Base-by-base conservation (phyloP, 75 land plant genomes). In the Sequoiadendron giganteum region DNA sequence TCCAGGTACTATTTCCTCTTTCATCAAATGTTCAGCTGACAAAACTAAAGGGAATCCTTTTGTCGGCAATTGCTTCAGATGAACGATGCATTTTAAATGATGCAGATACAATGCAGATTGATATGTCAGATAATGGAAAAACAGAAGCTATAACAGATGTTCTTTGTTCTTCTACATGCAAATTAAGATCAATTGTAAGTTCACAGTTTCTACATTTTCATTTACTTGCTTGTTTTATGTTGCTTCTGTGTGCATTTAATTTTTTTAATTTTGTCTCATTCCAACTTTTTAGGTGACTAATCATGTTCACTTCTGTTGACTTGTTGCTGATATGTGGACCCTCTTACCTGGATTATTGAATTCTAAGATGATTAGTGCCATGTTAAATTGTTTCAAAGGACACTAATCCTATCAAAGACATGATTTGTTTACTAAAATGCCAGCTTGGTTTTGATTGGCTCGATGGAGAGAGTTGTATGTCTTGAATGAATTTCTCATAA, bases 161-260 rank as follows among this genome's bases (percentile, higher is more conserved):
- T 48, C 40, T 89, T 86, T 49, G 90, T 89, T 76, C 42, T 61
- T 86, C 91, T 36, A 84, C 87, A 54, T 90, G 40, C 45, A 90
- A 90, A 86, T 52, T 90, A 73, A 91, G 92, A 83, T 75, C 90
- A 47, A 90, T 91, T 65, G 92, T 91, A 43, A 87, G 92, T 90
- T 28, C 28, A 30, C 40, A 47, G 32, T 87, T 16, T 45, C 14
- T 25, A 18, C 30, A n/a, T 42, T 45, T 82, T 3, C 25, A 39
- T 80, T 82, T 45, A 15, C 21, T 79, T 40, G 7, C n/a, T 82
- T 82, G 84, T 10, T 82, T 10, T 7, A 3, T 28, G 84, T 82
- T 28, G 10, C 43, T 9, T 21, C 21, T 78, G 43, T 16, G 18
- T 76, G 78, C 78, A 76, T 16, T n/a, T 77, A 7, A 18, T 18